Conservation (phyloP, 176 grass and related monocot species). For the Oryza punctata region DNA sequence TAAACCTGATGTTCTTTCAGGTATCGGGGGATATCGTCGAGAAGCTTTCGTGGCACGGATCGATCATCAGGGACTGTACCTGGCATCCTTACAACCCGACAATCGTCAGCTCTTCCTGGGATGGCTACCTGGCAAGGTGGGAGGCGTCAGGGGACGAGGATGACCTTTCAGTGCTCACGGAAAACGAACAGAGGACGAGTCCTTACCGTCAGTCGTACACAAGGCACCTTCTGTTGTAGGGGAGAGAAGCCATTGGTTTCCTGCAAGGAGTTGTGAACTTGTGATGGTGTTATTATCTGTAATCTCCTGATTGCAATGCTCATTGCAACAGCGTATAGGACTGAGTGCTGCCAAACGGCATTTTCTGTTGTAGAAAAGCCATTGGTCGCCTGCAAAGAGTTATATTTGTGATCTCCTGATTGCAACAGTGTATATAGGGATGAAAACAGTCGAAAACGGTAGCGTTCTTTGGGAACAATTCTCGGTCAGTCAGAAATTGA, state of each 20-base stretch:
- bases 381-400: too few relatives aligned
- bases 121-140: slow-evolving; percentile 70
- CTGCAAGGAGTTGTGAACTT: not conserved
- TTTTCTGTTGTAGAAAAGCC: too few relatives aligned
- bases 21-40: slow-evolving; percentile 52
- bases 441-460: too few relatives aligned
- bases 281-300: not conserved
- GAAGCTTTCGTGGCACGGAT: slow-evolving; percentile 66
- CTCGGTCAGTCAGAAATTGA: too few relatives aligned
- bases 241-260: slow-evolving; percentile 1
- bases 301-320: not conserved
- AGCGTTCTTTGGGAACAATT: too few relatives aligned
- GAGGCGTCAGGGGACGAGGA: slow-evolving; percentile 53
- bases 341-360: too few relatives aligned
- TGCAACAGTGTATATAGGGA: too few relatives aligned
- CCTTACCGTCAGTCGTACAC: slow-evolving; percentile 18
- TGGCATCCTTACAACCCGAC: slow-evolving; percentile 77
- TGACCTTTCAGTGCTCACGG: slow-evolving; percentile 22
- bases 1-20: slow-evolving; percentile 39
- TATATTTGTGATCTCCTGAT: too few relatives aligned
- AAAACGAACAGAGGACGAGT: slow-evolving; percentile 19
- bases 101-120: slow-evolving; percentile 84
- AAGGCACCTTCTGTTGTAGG: slow-evolving; percentile 37
- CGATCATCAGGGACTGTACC: slow-evolving; percentile 81
- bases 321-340: too few relatives aligned